Base-by-base conservation (phyloP, 2,329 filamentous ascomycete species). In the Ampelomyces quisqualis region DNA sequence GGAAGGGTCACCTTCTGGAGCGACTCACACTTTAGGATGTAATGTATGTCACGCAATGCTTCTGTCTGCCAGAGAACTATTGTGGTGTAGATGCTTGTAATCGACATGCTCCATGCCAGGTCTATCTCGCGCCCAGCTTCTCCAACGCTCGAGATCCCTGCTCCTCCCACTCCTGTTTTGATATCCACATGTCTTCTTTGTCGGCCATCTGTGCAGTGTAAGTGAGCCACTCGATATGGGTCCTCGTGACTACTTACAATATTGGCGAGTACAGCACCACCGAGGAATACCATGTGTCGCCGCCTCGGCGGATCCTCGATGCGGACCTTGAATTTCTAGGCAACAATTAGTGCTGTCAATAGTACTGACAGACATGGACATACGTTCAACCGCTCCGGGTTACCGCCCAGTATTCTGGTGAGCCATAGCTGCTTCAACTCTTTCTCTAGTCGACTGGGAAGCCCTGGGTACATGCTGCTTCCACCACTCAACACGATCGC, bases 261-360 rank as follows among this genome's bases (percentile, higher is more conserved):
- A 69, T 97, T 97, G 58, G 93, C 93, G 61, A 98, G 76, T 49
- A 98, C 93, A 18, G 93, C 93, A 58, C 93, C 93, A 43, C 93
- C 93, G 40, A 98, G 74, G 79, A 98, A 97, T n/a, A 98, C 93
- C 90, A 98, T 97, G 77, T 98, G 93, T 71, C 91, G 81, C 74
- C 93, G 82, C 73, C 93, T 81, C 22, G 93, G 93, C 36, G 93
- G 93, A 70, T 98, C 93, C 71, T 98, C 93, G 77, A 98, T 97
- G 70, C 93, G 83, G 55, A 98, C 91, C 81, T 97, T 98, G 80
- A 98, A 98, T 83, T 97, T 98, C 83, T 83, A 57, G 34, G 13
- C 5, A 28, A 15, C 2, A 14, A 37, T 69, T 39, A 69, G 60
- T 30, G 24, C 13, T 23, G 26, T 28, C 31, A 33, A 19, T 23